phyloP scores from a whole-genome alignment of 768 basidiomycete genomes.

The Crassisporium funariophilum region DNA sequence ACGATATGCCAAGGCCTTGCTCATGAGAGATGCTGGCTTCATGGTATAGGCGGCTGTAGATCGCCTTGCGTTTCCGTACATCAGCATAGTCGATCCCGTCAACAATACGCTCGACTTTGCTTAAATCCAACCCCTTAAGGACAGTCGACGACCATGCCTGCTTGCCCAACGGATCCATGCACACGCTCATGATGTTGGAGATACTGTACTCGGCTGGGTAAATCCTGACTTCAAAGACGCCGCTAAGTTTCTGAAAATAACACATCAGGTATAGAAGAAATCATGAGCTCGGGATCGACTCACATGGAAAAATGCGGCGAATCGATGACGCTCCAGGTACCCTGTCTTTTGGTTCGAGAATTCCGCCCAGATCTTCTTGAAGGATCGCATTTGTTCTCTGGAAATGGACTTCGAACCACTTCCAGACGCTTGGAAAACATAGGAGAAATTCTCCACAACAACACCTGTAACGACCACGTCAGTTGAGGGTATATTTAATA shows the following conservation, averaged over 20 bases:
- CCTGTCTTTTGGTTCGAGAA: slow-evolving; percentile 81
- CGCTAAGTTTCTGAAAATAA: slow-evolving; percentile 66
- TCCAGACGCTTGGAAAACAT: slow-evolving; percentile 87
- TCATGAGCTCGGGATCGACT: slow-evolving; percentile 29
- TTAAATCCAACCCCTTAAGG: slow-evolving; percentile 61
- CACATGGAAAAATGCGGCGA: slow-evolving; percentile 83
- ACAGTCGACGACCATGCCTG: slow-evolving; percentile 35
- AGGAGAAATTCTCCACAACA: slow-evolving; percentile 94
- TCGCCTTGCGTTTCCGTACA: slow-evolving; percentile 65
- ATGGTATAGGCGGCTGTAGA: slow-evolving; percentile 80
- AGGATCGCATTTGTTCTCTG: slow-evolving; percentile 89
- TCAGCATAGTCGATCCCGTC: slow-evolving; percentile 62
- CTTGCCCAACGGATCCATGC: slow-evolving; percentile 39
- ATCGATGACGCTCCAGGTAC: slow-evolving; percentile 66
- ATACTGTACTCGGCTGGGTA: slow-evolving; percentile 75
- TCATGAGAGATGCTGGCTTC: slow-evolving; percentile 80
- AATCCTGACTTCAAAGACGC: slow-evolving; percentile 86
- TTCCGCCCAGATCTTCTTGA: slow-evolving; percentile 93
- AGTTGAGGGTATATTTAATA: neutral
- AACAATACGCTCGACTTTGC: slow-evolving; percentile 59
- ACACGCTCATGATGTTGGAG: slow-evolving; percentile 56
- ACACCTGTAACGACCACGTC: slow-evolving; percentile 55
- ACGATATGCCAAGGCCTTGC: slow-evolving; percentile 80
- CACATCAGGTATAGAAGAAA: slow-evolving; percentile 13
- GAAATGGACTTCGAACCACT: slow-evolving; percentile 81